Evolutionary conservation across 176 grass and related monocot genomes (phyloP).

Genomic region (Pontederia paniculata): DNA sequence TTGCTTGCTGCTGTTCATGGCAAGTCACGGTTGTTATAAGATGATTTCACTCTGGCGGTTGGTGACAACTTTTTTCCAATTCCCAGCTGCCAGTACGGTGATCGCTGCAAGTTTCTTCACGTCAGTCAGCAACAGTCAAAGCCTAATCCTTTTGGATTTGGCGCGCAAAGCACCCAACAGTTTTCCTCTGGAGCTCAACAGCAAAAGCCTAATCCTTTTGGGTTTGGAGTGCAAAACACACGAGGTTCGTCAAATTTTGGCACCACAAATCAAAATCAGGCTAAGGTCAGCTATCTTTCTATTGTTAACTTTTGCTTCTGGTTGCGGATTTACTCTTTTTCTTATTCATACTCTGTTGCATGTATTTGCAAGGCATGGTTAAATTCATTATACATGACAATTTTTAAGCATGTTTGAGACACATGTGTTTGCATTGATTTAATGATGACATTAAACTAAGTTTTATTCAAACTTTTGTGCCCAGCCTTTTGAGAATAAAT

Average conservation of each 20-base stretch:
- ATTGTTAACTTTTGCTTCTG: not conserved
- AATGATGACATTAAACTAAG: not conserved
- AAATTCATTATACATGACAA: not conserved
- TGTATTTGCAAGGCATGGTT: not conserved
- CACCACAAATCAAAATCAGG: slow-evolving; percentile 6
- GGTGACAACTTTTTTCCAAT: slow-evolving; percentile 10
- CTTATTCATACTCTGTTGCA: not conserved
- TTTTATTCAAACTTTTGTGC: slow-evolving; percentile 10
- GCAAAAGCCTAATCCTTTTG: slow-evolving; percentile 63
- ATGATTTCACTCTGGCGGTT: not conserved
- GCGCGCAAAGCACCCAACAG: slow-evolving; percentile 6
- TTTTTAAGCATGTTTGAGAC: not conserved
- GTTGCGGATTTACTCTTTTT: not conserved
- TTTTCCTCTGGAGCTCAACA: slow-evolving; percentile 24
- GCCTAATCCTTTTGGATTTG: slow-evolving; percentile 67
- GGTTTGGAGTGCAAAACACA: slow-evolving; percentile 59
- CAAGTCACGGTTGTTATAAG: not conserved
- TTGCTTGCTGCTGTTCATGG: no score
- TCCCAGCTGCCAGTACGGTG: slow-evolving; percentile 71
- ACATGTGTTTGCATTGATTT: not conserved
- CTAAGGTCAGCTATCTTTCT: slow-evolving; percentile 13
- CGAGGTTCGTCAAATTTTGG: slow-evolving; percentile 24
- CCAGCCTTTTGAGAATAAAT: slow-evolving; percentile 90
- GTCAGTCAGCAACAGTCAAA: slow-evolving; percentile 44
- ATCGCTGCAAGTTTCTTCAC: slow-evolving; percentile 65